Evolutionary conservation across 1,284 basidiomycete species (phyloP).

Genomic region (Sporisorium graminicola): DNA sequence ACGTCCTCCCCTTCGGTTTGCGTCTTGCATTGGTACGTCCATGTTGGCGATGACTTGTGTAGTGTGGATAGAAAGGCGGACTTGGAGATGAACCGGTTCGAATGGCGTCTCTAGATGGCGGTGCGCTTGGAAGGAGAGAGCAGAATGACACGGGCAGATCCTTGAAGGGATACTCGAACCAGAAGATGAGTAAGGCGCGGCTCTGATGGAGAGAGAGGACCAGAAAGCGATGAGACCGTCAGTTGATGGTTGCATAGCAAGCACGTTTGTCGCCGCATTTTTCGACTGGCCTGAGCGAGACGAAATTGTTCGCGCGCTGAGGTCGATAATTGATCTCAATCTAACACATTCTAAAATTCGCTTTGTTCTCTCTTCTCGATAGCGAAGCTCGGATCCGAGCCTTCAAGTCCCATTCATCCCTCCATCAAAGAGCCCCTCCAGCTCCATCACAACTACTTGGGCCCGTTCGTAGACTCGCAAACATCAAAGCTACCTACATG

Average conservation of each 20-base stretch:
- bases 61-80: not conserved
- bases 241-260: not conserved
- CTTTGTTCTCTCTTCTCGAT: not conserved
- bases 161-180: not conserved
- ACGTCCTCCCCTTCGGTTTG: conserved; percentile 32
- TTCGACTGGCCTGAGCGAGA: not conserved
- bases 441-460: too few relatives aligned
- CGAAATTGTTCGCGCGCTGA: too few relatives aligned
- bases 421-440: not conserved
- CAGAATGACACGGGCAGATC: not conserved
- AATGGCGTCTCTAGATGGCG: not conserved
- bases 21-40: conserved; percentile 43
- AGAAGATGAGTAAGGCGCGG: not conserved
- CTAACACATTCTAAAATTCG: not conserved
- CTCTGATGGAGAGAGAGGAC: not conserved
- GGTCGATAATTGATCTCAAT: not conserved
- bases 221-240: not conserved
- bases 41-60: conserved; percentile 8
- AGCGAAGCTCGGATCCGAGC: not conserved
- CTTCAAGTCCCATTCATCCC: not conserved
- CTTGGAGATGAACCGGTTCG: not conserved
- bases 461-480: too few relatives aligned
- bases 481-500: not conserved
- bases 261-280: too few relatives aligned
- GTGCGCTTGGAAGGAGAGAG: not conserved